Evolutionary conservation across 352 stramenopile species (phyloP).

Genomic region (Elongisporangium anandrum): DNA sequence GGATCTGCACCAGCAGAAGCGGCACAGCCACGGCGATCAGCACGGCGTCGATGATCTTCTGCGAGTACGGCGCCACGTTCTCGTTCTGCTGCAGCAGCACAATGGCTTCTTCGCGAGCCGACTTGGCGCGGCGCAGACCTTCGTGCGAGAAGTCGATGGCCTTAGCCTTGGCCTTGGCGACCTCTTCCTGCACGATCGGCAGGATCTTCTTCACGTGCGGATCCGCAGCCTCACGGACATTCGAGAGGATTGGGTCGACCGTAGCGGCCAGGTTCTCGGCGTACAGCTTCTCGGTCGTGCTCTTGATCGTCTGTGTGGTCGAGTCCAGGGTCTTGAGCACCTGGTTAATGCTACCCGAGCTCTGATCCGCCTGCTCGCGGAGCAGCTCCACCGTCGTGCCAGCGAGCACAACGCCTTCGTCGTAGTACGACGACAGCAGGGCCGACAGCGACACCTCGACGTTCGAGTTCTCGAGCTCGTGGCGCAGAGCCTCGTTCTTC

Average conservation of each 20-base stretch:
- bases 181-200: conserved; percentile 45
- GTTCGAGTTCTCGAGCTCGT: conserved; percentile 47
- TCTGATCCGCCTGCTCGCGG: conserved; percentile 40
- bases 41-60: conserved; percentile 62
- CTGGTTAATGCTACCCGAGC: conserved; percentile 37
- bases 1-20: conserved; percentile 42
- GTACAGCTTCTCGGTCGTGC: conserved; percentile 59
- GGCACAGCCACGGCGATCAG: conserved; percentile 43
- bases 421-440: conserved; percentile 76
- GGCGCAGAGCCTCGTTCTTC: conserved; percentile 55
- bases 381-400: conserved; percentile 26
- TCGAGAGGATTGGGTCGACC: conserved; percentile 49
- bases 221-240: conserved; percentile 40
- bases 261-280: conserved; percentile 59
- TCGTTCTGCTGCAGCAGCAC: conserved; percentile 55
- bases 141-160: conserved; percentile 37
- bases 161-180: conserved; percentile 27
- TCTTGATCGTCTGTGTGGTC: conserved; percentile 39
- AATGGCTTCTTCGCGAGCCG: conserved; percentile 45
- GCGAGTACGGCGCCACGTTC: conserved; percentile 46
- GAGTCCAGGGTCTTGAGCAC: conserved; percentile 42
- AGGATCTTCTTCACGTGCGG: conserved; percentile 57
- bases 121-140: conserved; percentile 36
- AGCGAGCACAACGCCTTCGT: conserved; percentile 62
- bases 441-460: conserved; percentile 59